phyloP scores from a whole-genome alignment of 2,329 filamentous ascomycete genomes.

The Penicillium paneum region DNA sequence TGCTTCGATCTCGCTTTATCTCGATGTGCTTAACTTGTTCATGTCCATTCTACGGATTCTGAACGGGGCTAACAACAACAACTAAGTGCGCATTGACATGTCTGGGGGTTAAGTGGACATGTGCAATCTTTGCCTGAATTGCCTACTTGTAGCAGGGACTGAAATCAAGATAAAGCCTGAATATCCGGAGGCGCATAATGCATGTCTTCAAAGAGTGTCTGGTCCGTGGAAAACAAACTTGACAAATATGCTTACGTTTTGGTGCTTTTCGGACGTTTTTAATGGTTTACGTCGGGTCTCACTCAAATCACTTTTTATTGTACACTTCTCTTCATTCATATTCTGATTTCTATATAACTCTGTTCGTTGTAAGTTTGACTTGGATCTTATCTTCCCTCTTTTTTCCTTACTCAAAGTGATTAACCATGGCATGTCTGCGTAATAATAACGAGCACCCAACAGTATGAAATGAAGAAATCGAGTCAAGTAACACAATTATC shows the following conservation, averaged over 20 bases:
- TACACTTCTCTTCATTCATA: neutral
- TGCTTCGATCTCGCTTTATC: conserved; percentile 87
- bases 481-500: neutral
- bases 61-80: conserved; percentile 84
- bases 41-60: conserved; percentile 90
- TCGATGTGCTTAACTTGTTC: conserved; percentile 97
- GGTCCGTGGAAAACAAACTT: neutral
- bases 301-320: neutral
- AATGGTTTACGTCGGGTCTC: neutral
- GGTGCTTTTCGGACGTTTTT: conserved; percentile 1
- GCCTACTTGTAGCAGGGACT: neutral
- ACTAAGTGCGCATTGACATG: conserved; percentile 53
- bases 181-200: too few species aligned
- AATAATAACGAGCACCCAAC: neutral
- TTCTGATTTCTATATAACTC: neutral
- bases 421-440: neutral
- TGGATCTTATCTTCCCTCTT: neutral
- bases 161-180: too few species aligned
- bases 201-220: too few species aligned
- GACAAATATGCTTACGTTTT: neutral
- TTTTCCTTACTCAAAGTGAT: neutral
- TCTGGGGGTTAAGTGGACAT: neutral
- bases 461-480: neutral
- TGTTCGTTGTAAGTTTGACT: neutral
- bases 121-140: neutral